Evolutionary conservation across 1,284 basidiomycete species (phyloP).

Genomic region (Cutaneotrichosporon daszewskae): DNA sequence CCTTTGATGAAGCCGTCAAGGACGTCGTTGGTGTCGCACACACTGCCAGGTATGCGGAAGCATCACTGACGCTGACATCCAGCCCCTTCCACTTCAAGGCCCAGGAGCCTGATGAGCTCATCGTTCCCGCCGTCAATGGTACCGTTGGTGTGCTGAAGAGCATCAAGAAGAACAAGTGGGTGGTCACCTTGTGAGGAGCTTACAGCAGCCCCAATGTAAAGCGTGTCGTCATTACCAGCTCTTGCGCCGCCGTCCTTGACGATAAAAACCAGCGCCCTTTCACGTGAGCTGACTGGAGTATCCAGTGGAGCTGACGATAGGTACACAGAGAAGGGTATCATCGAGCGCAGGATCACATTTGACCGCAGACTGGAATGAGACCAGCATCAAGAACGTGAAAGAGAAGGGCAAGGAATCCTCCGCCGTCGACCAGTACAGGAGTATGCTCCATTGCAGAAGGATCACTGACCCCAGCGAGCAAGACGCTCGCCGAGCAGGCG

Average conservation of each 20-base stretch:
- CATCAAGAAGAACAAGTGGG: constrained; percentile 54
- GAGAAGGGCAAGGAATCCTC: constrained; percentile 53
- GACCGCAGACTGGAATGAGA: constrained; percentile 58
- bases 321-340: constrained; percentile 8
- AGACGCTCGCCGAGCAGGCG: constrained; percentile 60
- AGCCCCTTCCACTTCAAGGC: constrained; percentile 15
- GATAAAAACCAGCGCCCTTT: constrained; percentile 15
- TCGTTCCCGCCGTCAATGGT: constrained; percentile 60
- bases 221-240: constrained; percentile 62
- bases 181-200: neutral
- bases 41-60: constrained; percentile 12
- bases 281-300: constrained; percentile 2
- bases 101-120: constrained; percentile 50
- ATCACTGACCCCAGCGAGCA: constrained; percentile 37
- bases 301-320: constrained; percentile 2
- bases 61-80: neutral
- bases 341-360: neutral
- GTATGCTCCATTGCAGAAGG: neutral
- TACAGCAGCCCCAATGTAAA: constrained; percentile 50
- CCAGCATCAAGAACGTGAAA: constrained; percentile 53
- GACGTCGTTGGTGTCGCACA: constrained; percentile 55
- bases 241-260: constrained; percentile 54
- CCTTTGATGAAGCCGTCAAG: constrained; percentile 65
- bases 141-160: constrained; percentile 58
- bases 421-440: constrained; percentile 51